Evolutionary conservation across 371 early-diverging fungal genomes (phyloP).

Genomic region (Nematocida ironsii): DNA sequence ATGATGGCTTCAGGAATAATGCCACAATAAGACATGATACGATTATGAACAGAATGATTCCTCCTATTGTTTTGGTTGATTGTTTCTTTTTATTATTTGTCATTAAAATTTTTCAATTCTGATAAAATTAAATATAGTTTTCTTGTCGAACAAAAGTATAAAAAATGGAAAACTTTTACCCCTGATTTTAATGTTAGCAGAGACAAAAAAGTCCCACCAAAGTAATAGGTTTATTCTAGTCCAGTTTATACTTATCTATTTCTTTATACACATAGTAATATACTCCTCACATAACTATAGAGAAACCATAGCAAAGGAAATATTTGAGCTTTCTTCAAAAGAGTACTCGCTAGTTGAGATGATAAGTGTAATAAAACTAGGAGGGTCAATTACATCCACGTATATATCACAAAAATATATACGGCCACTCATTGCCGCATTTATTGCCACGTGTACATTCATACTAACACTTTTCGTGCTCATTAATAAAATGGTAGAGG

Average conservation of each 20-base stretch:
- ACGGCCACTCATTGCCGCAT: conserved; percentile 30
- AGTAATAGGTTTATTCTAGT: conserved; percentile 1
- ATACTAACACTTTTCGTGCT: conserved; percentile 17
- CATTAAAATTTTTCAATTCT: not conserved
- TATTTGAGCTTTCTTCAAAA: conserved; percentile 25
- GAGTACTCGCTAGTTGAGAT: conserved; percentile 42
- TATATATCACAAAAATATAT: conserved; percentile 23
- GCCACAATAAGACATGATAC: not conserved
- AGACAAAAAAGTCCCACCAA: not conserved
- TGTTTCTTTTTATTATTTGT: not conserved
- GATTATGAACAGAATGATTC: not conserved
- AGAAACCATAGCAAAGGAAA: conserved; percentile 30
- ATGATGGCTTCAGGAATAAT: not conserved
- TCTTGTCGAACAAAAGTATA: not conserved
- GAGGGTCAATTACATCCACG: conserved; percentile 19
- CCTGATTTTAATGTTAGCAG: not conserved
- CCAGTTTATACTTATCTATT: conserved; percentile 35
- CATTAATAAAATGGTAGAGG: conserved; percentile 4
- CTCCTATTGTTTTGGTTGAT: not conserved
- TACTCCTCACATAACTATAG: conserved; percentile 56
- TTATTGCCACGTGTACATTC: conserved; percentile 13
- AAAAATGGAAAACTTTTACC: conserved; percentile 27
- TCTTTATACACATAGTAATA: conserved; percentile 50
- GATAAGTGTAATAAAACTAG: conserved; percentile 47
- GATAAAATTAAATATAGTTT: not conserved